A percentile compares a stretch with the other conserved stretches of the same genome.
Evolutionary conservation across 257 asterid genomes (phyloP).

Genomic region (Datura wrightii): DNA sequence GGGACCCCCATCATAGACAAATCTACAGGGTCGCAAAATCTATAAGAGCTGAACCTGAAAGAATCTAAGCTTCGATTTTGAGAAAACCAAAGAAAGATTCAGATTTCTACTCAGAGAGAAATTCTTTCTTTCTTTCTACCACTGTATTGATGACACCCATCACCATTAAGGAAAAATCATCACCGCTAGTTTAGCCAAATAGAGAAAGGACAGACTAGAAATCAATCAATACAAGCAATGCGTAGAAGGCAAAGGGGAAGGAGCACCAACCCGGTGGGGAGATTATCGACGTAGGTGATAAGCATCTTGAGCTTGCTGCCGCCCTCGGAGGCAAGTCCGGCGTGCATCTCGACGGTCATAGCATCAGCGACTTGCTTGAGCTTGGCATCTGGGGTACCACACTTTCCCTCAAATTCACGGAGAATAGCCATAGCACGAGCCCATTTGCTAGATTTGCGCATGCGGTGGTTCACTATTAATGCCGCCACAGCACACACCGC

Average conservation of each 20-base stretch:
- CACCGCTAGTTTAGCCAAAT: not conserved
- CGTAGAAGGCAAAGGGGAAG: not conserved
- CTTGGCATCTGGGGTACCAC: conserved; percentile 53
- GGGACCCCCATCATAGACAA: not conserved
- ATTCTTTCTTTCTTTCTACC: not conserved
- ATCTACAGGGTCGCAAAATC: not conserved
- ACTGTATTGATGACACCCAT: not conserved
- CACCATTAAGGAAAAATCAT: not conserved
- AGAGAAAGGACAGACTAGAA: no score
- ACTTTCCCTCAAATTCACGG: conserved; percentile 60
- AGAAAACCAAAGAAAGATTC: not conserved
- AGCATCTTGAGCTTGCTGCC: conserved; percentile 77
- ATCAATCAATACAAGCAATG: not conserved
- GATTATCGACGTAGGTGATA: conserved; percentile 64
- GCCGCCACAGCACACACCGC: conserved; percentile 64
- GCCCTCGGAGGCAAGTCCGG: conserved; percentile 76
- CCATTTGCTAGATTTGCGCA: conserved; percentile 59
- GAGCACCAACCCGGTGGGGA: conserved; percentile 65
- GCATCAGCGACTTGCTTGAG: conserved; percentile 73
- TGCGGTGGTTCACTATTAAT: conserved; percentile 52
- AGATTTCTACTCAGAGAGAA: not conserved
- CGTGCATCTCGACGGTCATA: conserved; percentile 77
- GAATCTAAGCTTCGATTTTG: not conserved
- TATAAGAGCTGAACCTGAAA: not conserved
- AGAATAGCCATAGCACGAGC: conserved; percentile 57